Base-by-base conservation (phyloP, 306 rosid species). In the Gleditsia sinensis region DNA sequence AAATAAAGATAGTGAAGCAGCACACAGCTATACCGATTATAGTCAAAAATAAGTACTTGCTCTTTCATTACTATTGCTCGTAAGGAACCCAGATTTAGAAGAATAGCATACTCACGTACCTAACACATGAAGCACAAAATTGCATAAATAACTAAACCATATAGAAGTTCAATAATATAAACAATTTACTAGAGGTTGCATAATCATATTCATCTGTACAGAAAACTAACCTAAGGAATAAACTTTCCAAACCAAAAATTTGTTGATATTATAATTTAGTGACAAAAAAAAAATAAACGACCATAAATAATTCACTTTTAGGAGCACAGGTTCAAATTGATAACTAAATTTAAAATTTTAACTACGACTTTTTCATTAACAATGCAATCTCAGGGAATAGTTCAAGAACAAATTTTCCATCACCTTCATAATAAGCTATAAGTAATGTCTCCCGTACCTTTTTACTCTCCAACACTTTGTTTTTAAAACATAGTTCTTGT, bases 21-120 rank as follows among this genome's bases (percentile, higher is more conserved):
- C 58, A 67, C 40, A 62, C 51, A 55, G 69, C 32, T 78, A 71
- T 86, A 92, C 99, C 96, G 73, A 74, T 88, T 90, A 64, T 86
- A 79, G 84, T 95, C 98, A 82, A 95, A 95, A 82, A 95, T 85
- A 65, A 95, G 94, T 61, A 92, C 99, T 48, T 89, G 72, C 56
- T 95, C 99, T 73, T 69, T 76, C 98, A 90, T 95, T 30, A 97
- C 99, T 66, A 95, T 95, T 67, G 99, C 99, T 69, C 92, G 88
- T 43, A 95, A 78, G 43, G 99, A 88, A 72, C 99, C 99, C 83
- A 92, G 85, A 75, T 95, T 92, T 61, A 95, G 88, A 75, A 95
- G 90, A 84, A 95, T 81, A 77, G 99, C 99, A 82, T 75, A 76
- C 82, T 95, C 99, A 16, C 99, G 99, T 67, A 95, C 99, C 99